Percentiles rank a stretch among this genome's conserved stretches.
phyloP scores from a whole-genome alignment of 1,284 basidiomycete genomes.

The Cutaneotrichosporon sp. region DNA sequence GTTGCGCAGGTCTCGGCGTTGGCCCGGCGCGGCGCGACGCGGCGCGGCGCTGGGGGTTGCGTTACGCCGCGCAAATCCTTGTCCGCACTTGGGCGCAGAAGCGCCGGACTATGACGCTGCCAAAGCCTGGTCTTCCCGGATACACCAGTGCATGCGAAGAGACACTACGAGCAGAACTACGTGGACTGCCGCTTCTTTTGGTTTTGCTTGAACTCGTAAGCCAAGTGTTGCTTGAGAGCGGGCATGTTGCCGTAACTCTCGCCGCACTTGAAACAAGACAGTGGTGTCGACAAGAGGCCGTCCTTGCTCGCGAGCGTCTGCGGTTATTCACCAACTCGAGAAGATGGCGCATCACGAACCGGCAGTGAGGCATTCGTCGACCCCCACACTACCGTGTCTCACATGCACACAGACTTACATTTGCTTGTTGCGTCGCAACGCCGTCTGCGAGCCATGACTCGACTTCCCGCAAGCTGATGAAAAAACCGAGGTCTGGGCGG shows the following conservation, averaged over 20 bases:
- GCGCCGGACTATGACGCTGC: too few relatives aligned
- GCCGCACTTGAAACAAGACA: conserved; percentile 65
- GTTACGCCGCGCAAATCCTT: too few relatives aligned
- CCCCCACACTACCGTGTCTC: neutral
- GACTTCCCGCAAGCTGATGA: conserved; percentile 70
- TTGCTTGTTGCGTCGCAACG: conserved; percentile 39
- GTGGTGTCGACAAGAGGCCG: conserved; percentile 59
- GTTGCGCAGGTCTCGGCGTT: too few relatives aligned
- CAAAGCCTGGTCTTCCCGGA: too few relatives aligned
- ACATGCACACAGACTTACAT: conserved; percentile 1
- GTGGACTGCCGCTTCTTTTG: too few relatives aligned
- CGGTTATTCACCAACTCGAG: conserved; percentile 17
- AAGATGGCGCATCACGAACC: neutral
- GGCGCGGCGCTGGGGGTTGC: too few relatives aligned
- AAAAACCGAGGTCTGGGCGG: conserved; percentile 79
- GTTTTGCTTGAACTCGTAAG: conserved; percentile 31
- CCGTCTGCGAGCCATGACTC: conserved; percentile 61
- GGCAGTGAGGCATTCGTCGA: neutral
- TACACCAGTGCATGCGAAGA: too few relatives aligned
- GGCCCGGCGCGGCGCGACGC: too few relatives aligned
- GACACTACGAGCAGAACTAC: neutral
- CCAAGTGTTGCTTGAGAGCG: conserved; percentile 57
- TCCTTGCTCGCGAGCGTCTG: conserved; percentile 55
- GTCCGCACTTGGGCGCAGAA: too few relatives aligned
- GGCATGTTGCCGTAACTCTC: conserved; percentile 66